Percentiles rank a stretch among this genome's conserved stretches.
phyloP scores from a whole-genome alignment of 345 rosid genomes.

The Rubroshorea leprosula region DNA sequence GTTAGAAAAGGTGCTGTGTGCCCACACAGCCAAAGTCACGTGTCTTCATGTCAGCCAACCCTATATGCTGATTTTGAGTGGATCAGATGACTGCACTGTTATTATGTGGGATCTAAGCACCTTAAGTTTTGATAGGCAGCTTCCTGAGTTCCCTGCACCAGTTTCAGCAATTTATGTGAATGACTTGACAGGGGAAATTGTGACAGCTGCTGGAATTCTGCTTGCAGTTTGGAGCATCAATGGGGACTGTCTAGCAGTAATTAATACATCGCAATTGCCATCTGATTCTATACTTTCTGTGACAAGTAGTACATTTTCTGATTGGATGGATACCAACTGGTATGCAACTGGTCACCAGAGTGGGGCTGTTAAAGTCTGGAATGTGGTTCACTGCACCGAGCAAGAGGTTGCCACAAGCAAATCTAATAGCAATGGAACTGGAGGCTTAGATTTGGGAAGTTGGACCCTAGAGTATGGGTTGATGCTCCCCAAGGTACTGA shows the following conservation, averaged over 20 bases:
- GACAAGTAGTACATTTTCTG: conserved; percentile 74
- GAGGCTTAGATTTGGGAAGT: conserved; percentile 56
- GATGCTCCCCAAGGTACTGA: conserved; percentile 74
- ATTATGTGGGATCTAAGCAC: conserved; percentile 97
- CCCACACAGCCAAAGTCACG: conserved; percentile 76
- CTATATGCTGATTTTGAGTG: conserved; percentile 89
- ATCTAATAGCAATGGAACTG: conserved; percentile 37
- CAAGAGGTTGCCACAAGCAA: conserved; percentile 44
- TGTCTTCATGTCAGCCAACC: conserved; percentile 96
- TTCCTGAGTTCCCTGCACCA: conserved; percentile 80
- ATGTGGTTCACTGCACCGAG: conserved; percentile 70
- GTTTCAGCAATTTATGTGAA: conserved; percentile 87
- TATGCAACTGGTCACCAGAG: conserved; percentile 98
- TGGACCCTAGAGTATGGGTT: conserved; percentile 73
- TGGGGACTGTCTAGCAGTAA: conserved; percentile 92
- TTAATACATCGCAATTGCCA: conserved; percentile 89
- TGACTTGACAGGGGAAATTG: conserved; percentile 88
- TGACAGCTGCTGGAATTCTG: conserved; percentile 92
- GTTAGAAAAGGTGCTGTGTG: conserved; percentile 75
- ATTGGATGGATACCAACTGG: conserved; percentile 94
- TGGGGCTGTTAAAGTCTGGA: conserved; percentile 96
- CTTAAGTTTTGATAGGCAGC: conserved; percentile 74
- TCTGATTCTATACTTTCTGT: conserved; percentile 89
- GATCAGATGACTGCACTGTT: conserved; percentile 94
- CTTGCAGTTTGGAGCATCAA: conserved; percentile 98